Evolutionary conservation across 306 rosid genomes (phyloP).

Genomic region (Fragaria ananassa): DNA sequence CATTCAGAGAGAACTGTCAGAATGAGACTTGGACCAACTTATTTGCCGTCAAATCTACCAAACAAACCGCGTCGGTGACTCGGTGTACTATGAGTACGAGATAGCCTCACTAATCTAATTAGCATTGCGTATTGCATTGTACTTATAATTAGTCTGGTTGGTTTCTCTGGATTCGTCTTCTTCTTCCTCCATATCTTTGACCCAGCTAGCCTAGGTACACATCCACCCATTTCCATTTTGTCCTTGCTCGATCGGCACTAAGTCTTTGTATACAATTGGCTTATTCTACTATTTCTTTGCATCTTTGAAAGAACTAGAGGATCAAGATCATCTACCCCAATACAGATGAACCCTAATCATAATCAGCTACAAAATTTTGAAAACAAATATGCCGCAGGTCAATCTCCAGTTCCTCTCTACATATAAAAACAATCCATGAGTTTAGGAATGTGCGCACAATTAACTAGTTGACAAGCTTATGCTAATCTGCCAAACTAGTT

Average conservation of each 20-base stretch:
- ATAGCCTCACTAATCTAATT: background rate
- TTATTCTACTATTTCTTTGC: background rate
- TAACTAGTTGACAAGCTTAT: background rate
- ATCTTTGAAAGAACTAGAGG: background rate
- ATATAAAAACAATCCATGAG: background rate
- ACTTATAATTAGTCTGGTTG: background rate
- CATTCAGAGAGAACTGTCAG: background rate
- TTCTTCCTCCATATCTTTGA: background rate
- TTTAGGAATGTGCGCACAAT: background rate
- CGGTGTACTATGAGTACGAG: background rate
- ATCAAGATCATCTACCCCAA: background rate
- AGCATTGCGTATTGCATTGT: constrained; percentile 1
- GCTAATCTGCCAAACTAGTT: background rate
- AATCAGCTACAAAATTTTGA: background rate
- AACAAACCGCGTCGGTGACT: constrained; percentile 6
- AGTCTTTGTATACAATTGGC: background rate
- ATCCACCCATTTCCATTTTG: background rate
- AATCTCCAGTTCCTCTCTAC: background rate
- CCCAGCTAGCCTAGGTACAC: background rate
- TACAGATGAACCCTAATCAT: background rate
- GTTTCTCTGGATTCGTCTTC: background rate
- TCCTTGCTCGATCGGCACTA: background rate
- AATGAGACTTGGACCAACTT: constrained; percentile 3
- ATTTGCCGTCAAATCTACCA: background rate
- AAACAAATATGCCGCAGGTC: background rate